Evolutionary conservation across 164 flowering plant genomes (phyloP).

Genomic region (Sextonia rubra): DNA sequence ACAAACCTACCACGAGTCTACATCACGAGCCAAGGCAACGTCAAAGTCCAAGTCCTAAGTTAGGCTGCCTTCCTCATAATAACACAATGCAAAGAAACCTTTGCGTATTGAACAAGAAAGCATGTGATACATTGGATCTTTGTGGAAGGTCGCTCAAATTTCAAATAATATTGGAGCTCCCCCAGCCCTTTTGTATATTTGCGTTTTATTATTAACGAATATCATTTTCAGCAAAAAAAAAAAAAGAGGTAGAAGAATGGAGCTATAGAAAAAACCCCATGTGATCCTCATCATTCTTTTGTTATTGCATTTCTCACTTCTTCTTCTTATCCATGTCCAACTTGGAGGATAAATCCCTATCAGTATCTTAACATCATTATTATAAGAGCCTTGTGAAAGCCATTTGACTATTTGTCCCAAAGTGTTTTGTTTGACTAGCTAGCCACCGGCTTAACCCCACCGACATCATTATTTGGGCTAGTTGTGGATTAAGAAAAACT

Average conservation of each 20-base stretch:
- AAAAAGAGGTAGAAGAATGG: too few relatives aligned
- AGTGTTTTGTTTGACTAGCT: not conserved
- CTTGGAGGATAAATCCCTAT: not conserved
- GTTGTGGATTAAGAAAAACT: too few relatives aligned
- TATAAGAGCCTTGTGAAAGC: not conserved
- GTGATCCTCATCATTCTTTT: not conserved
- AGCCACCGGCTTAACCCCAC: not conserved
- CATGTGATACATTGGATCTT: not conserved
- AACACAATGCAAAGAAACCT: not conserved
- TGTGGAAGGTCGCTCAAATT: not conserved
- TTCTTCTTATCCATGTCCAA: not conserved
- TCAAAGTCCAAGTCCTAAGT: not conserved
- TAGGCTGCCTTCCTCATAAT: not conserved
- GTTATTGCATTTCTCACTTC: not conserved
- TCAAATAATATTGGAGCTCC: too few relatives aligned
- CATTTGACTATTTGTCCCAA: not conserved
- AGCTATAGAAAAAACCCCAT: not conserved
- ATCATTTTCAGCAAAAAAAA: too few relatives aligned
- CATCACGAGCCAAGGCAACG: not conserved
- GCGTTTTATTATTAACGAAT: too few relatives aligned
- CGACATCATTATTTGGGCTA: too few relatives aligned
- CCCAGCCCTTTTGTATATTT: too few relatives aligned
- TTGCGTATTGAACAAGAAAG: conserved; percentile 1
- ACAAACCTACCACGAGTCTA: too few relatives aligned
- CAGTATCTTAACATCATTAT: not conserved